These are phyloP conservation scores for Fusarium coicis DNA, from an alignment of 2,329 filamentous ascomycete species.

Conservation along the genomic window DNA sequence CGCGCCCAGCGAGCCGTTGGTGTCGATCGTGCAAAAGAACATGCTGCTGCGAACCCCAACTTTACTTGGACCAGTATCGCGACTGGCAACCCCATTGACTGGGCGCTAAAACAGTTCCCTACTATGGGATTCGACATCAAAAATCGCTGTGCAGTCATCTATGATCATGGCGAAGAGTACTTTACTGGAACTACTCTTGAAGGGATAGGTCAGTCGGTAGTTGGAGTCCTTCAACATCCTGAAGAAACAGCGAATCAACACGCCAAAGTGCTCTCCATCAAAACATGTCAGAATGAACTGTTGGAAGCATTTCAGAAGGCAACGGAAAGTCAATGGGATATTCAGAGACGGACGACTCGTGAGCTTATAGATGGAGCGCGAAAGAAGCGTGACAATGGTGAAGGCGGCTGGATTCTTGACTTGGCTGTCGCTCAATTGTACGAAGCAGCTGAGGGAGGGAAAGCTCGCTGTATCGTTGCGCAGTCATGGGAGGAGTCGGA, in stretches of 20 bases:
- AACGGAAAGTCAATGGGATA: slow-evolving; percentile 1
- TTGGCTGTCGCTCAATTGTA: slow-evolving; percentile 29
- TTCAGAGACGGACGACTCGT: slow-evolving; percentile 4
- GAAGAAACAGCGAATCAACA: slow-evolving; percentile 19
- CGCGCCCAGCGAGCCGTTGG: slow-evolving; percentile 16
- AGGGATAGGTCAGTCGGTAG: slow-evolving; percentile 30
- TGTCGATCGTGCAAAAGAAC: slow-evolving; percentile 5
- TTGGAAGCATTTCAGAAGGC: slow-evolving; percentile 7
- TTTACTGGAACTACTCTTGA: slow-evolving; percentile 24
- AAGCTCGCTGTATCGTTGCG: slow-evolving; percentile 8
- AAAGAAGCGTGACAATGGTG: background rate
- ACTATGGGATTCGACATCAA: slow-evolving; percentile 25
- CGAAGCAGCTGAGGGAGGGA: background rate
- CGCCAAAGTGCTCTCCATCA: slow-evolving; percentile 28
- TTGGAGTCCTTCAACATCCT: slow-evolving; percentile 19
- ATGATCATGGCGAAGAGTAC: slow-evolving; percentile 18
- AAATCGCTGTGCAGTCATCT: slow-evolving; percentile 2
- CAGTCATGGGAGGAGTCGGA: slow-evolving; percentile 21
- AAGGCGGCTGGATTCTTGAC: slow-evolving; percentile 24
- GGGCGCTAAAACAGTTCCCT: slow-evolving; percentile 29
- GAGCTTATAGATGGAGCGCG: slow-evolving; percentile 15
- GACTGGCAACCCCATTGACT: slow-evolving; percentile 27
- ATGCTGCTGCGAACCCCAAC: background rate
- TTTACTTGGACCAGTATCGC: slow-evolving; percentile 31
- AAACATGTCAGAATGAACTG: slow-evolving; percentile 25